Conservation (phyloP, 495 filamentous ascomycete genomes). For the Aspergillus panamensis region DNA sequence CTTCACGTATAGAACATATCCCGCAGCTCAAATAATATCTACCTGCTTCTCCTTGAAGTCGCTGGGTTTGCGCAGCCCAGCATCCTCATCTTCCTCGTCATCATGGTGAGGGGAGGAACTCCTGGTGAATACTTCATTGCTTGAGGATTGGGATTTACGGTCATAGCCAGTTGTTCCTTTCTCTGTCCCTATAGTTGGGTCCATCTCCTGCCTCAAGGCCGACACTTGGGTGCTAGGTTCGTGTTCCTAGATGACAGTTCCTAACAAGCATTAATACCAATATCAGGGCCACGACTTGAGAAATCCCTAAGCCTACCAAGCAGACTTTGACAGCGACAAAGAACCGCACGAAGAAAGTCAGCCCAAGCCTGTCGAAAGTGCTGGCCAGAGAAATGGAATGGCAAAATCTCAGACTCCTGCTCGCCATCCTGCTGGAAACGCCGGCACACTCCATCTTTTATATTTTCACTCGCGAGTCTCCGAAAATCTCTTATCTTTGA, state of each 20-base stretch:
- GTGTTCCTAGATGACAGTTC: too few species aligned
- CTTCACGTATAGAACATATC: background rate
- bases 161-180: background rate
- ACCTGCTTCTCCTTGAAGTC: conserved; percentile 25
- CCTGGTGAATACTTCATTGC: conserved; percentile 7
- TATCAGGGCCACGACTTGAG: too few species aligned
- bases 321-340: too few species aligned
- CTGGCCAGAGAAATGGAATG: too few species aligned
- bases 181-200: background rate
- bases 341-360: too few species aligned
- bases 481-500: background rate
- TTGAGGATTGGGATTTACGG: background rate
- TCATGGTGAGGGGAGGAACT: background rate
- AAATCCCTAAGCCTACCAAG: too few species aligned
- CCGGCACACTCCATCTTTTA: background rate
- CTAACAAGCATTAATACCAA: too few species aligned
- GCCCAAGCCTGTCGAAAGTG: too few species aligned
- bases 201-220: background rate
- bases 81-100: conserved; percentile 19
- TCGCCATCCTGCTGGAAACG: too few species aligned
- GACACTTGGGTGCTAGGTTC: too few species aligned
- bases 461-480: background rate
- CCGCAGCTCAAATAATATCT: background rate
- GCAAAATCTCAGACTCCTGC: too few species aligned
- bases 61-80: conserved; percentile 19